Percentiles rank a stretch among this genome's conserved stretches.
phyloP scores from a whole-genome alignment of 345 rosid genomes.

The Sapria himalayana region DNA sequence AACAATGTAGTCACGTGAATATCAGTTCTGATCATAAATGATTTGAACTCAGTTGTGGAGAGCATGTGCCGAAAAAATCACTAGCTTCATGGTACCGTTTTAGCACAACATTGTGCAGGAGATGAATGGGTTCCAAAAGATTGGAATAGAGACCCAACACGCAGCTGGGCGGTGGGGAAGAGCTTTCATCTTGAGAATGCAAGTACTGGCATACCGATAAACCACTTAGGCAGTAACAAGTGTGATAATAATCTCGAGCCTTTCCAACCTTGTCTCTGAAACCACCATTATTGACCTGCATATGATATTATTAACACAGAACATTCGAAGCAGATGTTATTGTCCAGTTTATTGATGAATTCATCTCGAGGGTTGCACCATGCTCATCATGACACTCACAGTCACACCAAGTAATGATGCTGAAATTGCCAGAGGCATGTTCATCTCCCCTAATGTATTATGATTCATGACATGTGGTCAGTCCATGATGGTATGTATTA shows the following conservation, averaged over 20 bases:
- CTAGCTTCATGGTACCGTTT: conserved; percentile 46
- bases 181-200: conserved; percentile 28
- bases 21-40: too few species aligned
- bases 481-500: too few species aligned
- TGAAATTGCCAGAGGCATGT: too few species aligned
- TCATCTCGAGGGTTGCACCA: too few species aligned
- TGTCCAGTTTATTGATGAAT: too few species aligned
- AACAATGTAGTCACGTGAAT: too few species aligned
- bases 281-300: conserved; percentile 56
- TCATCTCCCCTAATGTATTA: too few species aligned
- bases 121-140: conserved; percentile 61
- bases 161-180: conserved; percentile 31
- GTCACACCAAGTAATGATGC: too few species aligned
- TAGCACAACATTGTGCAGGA: conserved; percentile 48
- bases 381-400: too few species aligned
- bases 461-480: too few species aligned
- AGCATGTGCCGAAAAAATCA: conserved; percentile 25
- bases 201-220: conserved; percentile 55
- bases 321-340: too few species aligned
- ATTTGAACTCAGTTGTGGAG: too few species aligned
- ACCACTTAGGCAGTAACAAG: conserved; percentile 89
- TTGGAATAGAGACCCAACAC: conserved; percentile 57
- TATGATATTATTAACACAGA: background rate
- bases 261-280: conserved; percentile 80
- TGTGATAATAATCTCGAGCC: conserved; percentile 57